Percentiles rank a stretch among this genome's conserved stretches.
phyloP scores from a whole-genome alignment of 2,329 filamentous ascomycete genomes.

The Xylaria arbuscula region DNA sequence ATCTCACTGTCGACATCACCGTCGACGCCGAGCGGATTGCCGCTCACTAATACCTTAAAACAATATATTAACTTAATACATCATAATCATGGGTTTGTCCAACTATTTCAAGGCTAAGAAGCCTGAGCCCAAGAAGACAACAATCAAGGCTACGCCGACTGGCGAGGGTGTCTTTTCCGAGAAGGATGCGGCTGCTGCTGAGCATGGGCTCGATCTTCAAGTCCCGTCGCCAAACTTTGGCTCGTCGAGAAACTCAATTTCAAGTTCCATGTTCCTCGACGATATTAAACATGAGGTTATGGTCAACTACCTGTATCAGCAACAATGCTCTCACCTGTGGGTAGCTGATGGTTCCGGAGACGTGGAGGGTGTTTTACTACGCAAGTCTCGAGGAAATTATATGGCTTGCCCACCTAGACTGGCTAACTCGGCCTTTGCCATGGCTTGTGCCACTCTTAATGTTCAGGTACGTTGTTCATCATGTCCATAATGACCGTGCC shows the following conservation, averaged over 20 bases:
- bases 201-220: conserved; percentile 61
- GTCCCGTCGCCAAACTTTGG: conserved; percentile 60
- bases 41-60: conserved; percentile 24
- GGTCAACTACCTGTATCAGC: conserved; percentile 85
- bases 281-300: conserved; percentile 85
- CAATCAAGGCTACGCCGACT: conserved; percentile 41
- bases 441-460: conserved; percentile 75
- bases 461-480: conserved; percentile 66
- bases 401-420: conserved; percentile 77
- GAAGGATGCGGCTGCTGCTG: conserved; percentile 50
- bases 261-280: conserved; percentile 69
- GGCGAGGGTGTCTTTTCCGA: conserved; percentile 50
- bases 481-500: not conserved
- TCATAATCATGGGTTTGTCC: conserved; percentile 65
- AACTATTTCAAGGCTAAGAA: conserved; percentile 71
- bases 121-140: conserved; percentile 49
- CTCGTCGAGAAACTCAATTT: conserved; percentile 65
- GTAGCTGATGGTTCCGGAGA: conserved; percentile 75
- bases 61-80: conserved; percentile 17
- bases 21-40: conserved; percentile 27
- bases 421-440: conserved; percentile 70
- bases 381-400: conserved; percentile 75
- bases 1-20: conserved; percentile 7
- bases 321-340: conserved; percentile 80
- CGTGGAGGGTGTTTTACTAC: conserved; percentile 77